A percentile compares a stretch with the other conserved stretches of the same genome.
These are phyloP conservation scores for Diaporthe australafricana DNA, from an alignment of 2,329 filamentous ascomycete species.

Conservation along the genomic window DNA sequence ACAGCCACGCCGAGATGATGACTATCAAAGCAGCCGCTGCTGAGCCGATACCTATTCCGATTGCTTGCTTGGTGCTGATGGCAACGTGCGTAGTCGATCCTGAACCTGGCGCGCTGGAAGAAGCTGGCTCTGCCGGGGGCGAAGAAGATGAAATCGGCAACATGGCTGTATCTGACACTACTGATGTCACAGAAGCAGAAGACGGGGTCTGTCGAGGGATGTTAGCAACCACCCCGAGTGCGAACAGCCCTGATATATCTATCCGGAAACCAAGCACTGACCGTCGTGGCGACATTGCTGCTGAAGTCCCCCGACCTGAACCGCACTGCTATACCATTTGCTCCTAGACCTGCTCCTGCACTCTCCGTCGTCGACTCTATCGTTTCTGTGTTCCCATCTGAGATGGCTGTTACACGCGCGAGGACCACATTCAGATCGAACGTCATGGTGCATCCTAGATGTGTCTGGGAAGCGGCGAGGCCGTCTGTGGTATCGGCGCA, in stretches of 20 bases:
- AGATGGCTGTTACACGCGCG: conserved; percentile 40
- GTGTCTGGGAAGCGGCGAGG: not conserved
- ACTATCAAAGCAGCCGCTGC: conserved; percentile 40
- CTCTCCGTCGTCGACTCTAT: conserved; percentile 16
- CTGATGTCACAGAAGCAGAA: conserved; percentile 4
- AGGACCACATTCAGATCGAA: conserved; percentile 36
- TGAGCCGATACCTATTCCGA: conserved; percentile 44
- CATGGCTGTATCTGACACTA: not conserved
- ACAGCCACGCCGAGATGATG: conserved; percentile 37
- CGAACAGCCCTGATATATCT: not conserved
- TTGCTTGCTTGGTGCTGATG: conserved; percentile 40
- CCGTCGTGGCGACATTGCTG: conserved; percentile 23
- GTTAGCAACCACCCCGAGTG: not conserved
- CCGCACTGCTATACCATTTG: conserved; percentile 31
- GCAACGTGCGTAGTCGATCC: conserved; percentile 26
- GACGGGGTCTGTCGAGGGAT: not conserved
- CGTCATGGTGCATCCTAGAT: conserved; percentile 43
- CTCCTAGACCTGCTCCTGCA: conserved; percentile 24
- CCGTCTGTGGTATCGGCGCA: conserved; percentile 34
- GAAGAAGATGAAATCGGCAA: conserved; percentile 1
- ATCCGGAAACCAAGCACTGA: not conserved
- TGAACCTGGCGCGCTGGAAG: not conserved
- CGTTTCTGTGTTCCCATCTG: conserved; percentile 34
- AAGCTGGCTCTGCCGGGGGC: not conserved
- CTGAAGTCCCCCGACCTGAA: conserved; percentile 33